Evolutionary conservation across 2,329 filamentous ascomycete genomes (phyloP), one percentile per base, ranked within the genome.

Genomic region (Cladosporium sp.): DNA sequence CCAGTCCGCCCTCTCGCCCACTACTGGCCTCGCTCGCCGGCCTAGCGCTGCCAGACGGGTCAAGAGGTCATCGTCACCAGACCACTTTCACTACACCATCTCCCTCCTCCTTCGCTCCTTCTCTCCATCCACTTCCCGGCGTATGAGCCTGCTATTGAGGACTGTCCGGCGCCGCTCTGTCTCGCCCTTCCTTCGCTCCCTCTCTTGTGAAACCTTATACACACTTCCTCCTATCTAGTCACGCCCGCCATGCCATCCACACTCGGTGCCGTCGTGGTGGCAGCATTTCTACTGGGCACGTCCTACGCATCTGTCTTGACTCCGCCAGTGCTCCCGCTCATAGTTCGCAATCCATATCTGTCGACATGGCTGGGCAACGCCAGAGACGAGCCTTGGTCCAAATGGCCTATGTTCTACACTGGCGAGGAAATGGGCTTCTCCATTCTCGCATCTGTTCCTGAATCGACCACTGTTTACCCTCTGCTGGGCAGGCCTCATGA

Each of bases 361-460:
- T 76, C 72, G 50, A 74, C 73, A 60, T 78, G 67, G 76, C 72
- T 88, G 50, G 74, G 76, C 41, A 77, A 79, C 66, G 86, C 88
- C 35, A 78, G 89, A 57, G 78, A 85, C 50, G 77, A 77, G 39
- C 89, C 89, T 2, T 94, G 88, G 88, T 78, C 82, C 48, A 79
- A 81, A 69, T 95, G 89, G 89, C 89, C 89, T 19, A 92, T 92
- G 67, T 90, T 91, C 67, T 91, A 84, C 76, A 87, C 84, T 6
- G 86, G 86, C 29, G 75, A 82, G 42, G 57, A 79, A 71, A 67
- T 86, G 50, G 83, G 83, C 38, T 77, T 86, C 55, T 77, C 79
- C 6, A 68, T 86, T 43, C 72, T 86, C 53, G 83, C 81, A 33
- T 77, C 79, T 19, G 70, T 85, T 11, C 79, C 82, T 2, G 74